These are phyloP conservation scores for Lasiodiplodia theobromae DNA, from an alignment of 2,329 filamentous ascomycete genomes.

Conservation along the genomic window DNA sequence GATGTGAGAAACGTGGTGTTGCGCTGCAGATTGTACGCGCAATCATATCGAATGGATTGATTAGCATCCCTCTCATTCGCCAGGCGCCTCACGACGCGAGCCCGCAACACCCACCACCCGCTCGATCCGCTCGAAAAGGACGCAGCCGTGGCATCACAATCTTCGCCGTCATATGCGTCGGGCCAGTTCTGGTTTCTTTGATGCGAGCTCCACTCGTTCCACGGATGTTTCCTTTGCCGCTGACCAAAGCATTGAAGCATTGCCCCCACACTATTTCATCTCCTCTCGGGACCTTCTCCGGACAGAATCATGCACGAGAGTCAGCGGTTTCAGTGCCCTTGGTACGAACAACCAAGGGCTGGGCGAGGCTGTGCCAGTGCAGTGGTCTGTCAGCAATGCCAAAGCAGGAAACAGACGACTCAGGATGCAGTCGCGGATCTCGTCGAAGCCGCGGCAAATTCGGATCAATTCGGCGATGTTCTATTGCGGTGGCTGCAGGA, in stretches of 20 bases:
- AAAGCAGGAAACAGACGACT: background rate
- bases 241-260: background rate
- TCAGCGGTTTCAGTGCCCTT: background rate
- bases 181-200: background rate
- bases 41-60: constrained; percentile 9
- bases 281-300: background rate
- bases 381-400: constrained; percentile 5
- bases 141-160: background rate
- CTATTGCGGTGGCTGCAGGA: background rate
- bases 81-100: background rate
- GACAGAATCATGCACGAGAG: constrained; percentile 4
- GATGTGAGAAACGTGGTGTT: constrained; percentile 7
- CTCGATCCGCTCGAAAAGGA: background rate
- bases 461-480: constrained; percentile 23
- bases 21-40: background rate
- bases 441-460: constrained; percentile 12
- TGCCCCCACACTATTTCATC: background rate
- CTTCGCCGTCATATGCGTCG: background rate
- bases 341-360: constrained; percentile 8
- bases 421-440: constrained; percentile 3
- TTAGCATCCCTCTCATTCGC: constrained; percentile 1
- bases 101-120: background rate
- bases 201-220: constrained; percentile 1
- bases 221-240: background rate
- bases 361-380: constrained; percentile 1